A percentile compares a stretch with the other conserved stretches of the same genome.
Conservation (phyloP, 2,329 filamentous ascomycete genomes). For the Penicillium verrucosum region DNA sequence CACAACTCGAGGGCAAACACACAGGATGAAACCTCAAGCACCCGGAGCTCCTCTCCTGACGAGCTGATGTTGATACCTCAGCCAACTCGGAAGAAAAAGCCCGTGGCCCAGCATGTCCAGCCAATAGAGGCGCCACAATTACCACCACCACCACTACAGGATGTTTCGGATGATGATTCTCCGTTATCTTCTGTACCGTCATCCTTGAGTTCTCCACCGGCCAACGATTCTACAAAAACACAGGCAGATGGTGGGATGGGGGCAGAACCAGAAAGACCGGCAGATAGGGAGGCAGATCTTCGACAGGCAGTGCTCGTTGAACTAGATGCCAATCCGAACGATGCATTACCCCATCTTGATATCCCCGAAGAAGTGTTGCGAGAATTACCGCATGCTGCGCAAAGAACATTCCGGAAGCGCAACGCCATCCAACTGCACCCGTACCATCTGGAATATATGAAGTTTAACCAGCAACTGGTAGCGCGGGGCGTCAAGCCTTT, state of each 20-base stretch:
- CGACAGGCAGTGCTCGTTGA: background rate
- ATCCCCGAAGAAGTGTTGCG: slow-evolving; percentile 28
- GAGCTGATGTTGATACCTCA: slow-evolving; percentile 34
- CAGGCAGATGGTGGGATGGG: background rate
- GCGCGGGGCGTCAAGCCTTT: slow-evolving; percentile 45
- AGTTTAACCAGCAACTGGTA: slow-evolving; percentile 42
- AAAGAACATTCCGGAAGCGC: slow-evolving; percentile 42
- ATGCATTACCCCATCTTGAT: slow-evolving; percentile 22
- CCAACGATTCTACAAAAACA: background rate
- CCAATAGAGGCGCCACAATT: background rate
- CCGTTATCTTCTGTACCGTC: slow-evolving; percentile 39
- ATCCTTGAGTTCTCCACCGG: slow-evolving; percentile 22
- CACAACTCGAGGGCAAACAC: background rate
- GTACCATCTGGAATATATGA: slow-evolving; percentile 46
- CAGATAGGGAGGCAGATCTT: background rate
- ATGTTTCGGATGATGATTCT: slow-evolving; percentile 26
- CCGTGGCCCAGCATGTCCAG: slow-evolving; percentile 5
- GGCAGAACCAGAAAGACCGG: background rate
- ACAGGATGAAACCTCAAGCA: background rate
- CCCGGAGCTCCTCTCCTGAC: slow-evolving; percentile 35
- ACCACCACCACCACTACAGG: background rate
- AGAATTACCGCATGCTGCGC: slow-evolving; percentile 26
- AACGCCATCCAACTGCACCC: slow-evolving; percentile 50
- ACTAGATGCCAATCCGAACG: slow-evolving; percentile 10
- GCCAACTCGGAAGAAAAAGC: slow-evolving; percentile 14